Base-by-base conservation (phyloP, 805 yeast species). In the Lachancea sp. region DNA sequence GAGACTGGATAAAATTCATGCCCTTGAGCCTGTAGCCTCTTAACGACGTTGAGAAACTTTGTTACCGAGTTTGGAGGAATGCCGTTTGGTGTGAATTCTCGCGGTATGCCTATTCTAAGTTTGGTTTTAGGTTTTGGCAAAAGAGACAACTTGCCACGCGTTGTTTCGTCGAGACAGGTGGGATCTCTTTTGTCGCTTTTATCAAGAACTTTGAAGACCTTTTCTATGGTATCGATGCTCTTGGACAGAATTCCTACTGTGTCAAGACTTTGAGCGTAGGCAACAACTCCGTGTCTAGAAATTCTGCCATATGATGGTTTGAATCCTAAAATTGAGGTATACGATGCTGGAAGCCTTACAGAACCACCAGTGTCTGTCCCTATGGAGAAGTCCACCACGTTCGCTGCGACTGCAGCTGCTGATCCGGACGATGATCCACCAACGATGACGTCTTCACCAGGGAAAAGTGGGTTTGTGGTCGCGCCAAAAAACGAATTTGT, bases 351-450 rank as follows among this genome's bases (percentile, higher is more conserved):
- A 16, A 86, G 67, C 45, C 99, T 71, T 0, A 92, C 86, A 0
- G 97, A 87, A 0, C 99, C 99, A 4, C 99, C 99, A 0, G 99
- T 92, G 54, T 92, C 99, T 1, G 97, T 84, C 0, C 98, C 99
- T 26, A 92, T 61, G 1, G 95, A 75, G 51, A 84, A 78, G 55
- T 82, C 86, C 1, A 51, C 60, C 46, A 78, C 55, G 1, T 67
- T 80, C 0, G 81, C 74, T 1, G 90, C 81, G 1, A 90, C 96
- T 0, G 94, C 84, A 1, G 95, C 95, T 0, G 97, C 97, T 28
- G 92, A 76, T 0, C 98, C 98, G 15, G 97, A 96, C 5, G 96
- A 86, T 0, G 97, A 88, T 0, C 98, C 98, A 9, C 99, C 99
- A 2, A 83, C 70, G 1, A 76, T 63, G 29, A 73, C 61, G 15